These are phyloP conservation scores for Hymenoscyphus linearis DNA, from an alignment of 2,329 filamentous ascomycete species.

Conservation along the genomic window DNA sequence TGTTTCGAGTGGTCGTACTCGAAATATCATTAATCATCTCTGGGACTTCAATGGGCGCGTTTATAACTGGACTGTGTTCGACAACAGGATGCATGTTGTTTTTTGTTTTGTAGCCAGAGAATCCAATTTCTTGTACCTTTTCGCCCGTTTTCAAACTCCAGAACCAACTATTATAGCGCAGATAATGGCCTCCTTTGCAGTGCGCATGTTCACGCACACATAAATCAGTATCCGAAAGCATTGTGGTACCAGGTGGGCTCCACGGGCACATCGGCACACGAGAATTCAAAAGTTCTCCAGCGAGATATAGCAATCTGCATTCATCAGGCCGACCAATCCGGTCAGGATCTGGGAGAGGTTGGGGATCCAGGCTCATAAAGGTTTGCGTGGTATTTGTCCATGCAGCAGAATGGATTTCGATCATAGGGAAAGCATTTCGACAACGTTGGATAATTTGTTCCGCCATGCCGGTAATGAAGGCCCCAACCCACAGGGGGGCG, in stretches of 20 bases:
- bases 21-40: constrained; percentile 17
- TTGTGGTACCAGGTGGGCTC: constrained; percentile 30
- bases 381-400: constrained; percentile 12
- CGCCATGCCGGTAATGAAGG: constrained; percentile 10
- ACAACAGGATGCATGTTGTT: neutral
- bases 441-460: constrained; percentile 5
- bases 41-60: neutral
- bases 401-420: constrained; percentile 10
- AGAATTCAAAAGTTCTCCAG: constrained; percentile 8
- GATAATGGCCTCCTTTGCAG: constrained; percentile 22
- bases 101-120: constrained; percentile 4
- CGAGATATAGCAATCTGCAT: constrained; percentile 12
- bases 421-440: constrained; percentile 3
- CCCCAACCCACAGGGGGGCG: constrained; percentile 8
- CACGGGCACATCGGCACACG: constrained; percentile 26
- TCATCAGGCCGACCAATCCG: constrained; percentile 8
- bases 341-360: neutral
- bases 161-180: constrained; percentile 22
- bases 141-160: constrained; percentile 20
- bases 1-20: constrained; percentile 30
- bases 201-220: constrained; percentile 28
- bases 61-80: neutral
- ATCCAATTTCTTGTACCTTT: constrained; percentile 11
- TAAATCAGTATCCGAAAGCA: constrained; percentile 27
- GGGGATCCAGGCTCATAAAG: constrained; percentile 11